A percentile compares a stretch with the other conserved stretches of the same genome.
phyloP scores from a whole-genome alignment of 495 filamentous ascomycete species.

The Beverwykella pulmonaria region DNA sequence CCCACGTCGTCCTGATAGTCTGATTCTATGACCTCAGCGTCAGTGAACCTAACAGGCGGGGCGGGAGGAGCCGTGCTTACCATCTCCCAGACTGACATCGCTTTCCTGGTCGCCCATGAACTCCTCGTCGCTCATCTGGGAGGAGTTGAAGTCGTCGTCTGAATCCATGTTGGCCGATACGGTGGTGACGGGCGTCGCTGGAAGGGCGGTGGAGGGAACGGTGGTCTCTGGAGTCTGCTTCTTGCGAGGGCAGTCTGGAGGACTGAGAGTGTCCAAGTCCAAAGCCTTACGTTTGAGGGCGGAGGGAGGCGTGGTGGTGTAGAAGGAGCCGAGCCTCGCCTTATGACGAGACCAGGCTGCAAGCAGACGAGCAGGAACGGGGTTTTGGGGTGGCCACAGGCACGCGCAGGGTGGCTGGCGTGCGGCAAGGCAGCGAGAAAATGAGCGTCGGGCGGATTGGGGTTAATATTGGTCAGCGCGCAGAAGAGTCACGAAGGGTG shows the following conservation, averaged over 20 bases:
- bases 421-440: constrained; percentile 14
- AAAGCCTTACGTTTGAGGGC: constrained; percentile 89
- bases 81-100: constrained; percentile 50
- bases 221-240: constrained; percentile 48
- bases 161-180: constrained; percentile 80
- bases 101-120: constrained; percentile 70
- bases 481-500: constrained; percentile 13
- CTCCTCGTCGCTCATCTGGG: constrained; percentile 75
- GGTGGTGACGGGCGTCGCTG: constrained; percentile 65
- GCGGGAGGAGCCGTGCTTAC: constrained; percentile 5
- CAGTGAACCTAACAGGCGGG: constrained; percentile 7
- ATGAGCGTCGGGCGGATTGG: neutral
- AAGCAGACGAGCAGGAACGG: constrained; percentile 11
- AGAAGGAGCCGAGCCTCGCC: constrained; percentile 33
- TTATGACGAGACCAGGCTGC: constrained; percentile 45
- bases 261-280: constrained; percentile 38
- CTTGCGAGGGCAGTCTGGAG: constrained; percentile 55
- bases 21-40: constrained; percentile 27
- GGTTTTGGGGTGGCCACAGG: constrained; percentile 3
- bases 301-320: constrained; percentile 63
- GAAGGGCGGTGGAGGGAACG: constrained; percentile 42
- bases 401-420: constrained; percentile 8
- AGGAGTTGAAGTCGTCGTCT: constrained; percentile 93
- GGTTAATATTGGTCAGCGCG: constrained; percentile 30
- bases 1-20: constrained; percentile 68